Conservation (phyloP, 2,329 filamentous ascomycete species). For the Curvularia hawaiiensis region DNA sequence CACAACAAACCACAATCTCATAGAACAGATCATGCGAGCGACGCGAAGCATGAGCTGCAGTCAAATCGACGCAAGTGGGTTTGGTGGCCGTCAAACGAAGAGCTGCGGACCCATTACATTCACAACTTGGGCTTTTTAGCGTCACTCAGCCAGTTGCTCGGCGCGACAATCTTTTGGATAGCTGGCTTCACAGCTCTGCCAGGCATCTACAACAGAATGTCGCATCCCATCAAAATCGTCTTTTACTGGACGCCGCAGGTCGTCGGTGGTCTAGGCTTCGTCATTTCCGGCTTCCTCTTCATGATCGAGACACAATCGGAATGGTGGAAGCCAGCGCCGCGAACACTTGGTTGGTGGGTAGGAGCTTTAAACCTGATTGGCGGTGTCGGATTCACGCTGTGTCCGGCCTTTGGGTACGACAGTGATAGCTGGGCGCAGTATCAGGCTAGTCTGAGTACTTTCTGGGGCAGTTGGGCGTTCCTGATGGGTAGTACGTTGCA, state of each 20-base stretch:
- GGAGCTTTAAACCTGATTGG: conserved; percentile 70
- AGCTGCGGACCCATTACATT: conserved; percentile 65
- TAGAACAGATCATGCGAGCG: conserved; percentile 16
- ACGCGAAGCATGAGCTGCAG: neutral
- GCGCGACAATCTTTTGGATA: conserved; percentile 69
- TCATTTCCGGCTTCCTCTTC: conserved; percentile 63
- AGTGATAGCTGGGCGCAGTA: conserved; percentile 40
- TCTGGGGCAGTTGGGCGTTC: conserved; percentile 46
- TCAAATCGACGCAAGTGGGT: conserved; percentile 51
- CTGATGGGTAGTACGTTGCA: conserved; percentile 42
- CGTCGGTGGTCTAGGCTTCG: conserved; percentile 66
- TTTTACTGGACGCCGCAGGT: conserved; percentile 68
- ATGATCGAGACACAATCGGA: conserved; percentile 69
- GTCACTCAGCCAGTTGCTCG: conserved; percentile 60
- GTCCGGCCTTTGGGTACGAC: conserved; percentile 44
- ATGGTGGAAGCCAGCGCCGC: conserved; percentile 65
- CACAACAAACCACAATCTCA: conserved; percentile 45
- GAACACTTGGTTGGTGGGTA: conserved; percentile 69
- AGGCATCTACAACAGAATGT: conserved; percentile 59
- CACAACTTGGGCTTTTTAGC: conserved; percentile 68
- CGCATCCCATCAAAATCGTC: conserved; percentile 55
- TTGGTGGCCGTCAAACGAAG: conserved; percentile 64
- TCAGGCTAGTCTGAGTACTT: conserved; percentile 38
- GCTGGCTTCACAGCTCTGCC: conserved; percentile 65
- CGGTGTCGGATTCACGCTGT: conserved; percentile 63